phyloP scores from a whole-genome alignment of 495 filamentous ascomycete species.

The Tuber microsphaerosporum region DNA sequence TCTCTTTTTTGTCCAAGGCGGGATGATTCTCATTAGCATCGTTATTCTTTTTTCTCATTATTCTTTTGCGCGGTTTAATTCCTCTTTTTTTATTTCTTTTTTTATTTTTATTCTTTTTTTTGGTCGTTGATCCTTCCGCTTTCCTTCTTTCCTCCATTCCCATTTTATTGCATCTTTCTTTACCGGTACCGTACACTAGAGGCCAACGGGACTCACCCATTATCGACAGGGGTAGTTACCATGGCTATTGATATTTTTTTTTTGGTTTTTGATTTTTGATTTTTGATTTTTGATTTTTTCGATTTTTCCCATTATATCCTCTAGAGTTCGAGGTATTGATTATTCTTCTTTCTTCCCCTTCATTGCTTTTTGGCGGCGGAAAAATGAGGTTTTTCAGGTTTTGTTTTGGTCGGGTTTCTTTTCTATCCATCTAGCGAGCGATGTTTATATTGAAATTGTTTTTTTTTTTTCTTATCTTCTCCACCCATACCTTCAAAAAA shows the following conservation, averaged over 20 bases:
- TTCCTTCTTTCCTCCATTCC: neutral
- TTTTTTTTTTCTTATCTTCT: conserved; percentile 2
- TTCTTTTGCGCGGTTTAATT: conserved; percentile 6
- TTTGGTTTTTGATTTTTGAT: neutral
- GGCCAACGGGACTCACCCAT: neutral
- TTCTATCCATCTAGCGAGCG: conserved; percentile 14
- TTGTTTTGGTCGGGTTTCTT: neutral
- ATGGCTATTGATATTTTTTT: neutral
- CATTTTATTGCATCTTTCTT: neutral
- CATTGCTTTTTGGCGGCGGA: conserved; percentile 16
- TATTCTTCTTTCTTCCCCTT: neutral
- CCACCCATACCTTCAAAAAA: neutral
- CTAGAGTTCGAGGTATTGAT: neutral
- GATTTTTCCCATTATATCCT: neutral
- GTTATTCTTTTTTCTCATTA: neutral
- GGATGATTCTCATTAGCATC: conserved; percentile 8
- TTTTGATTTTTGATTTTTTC: neutral
- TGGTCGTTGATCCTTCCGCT: neutral
- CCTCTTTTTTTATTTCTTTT: neutral
- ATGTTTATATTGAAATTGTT: conserved; percentile 31
- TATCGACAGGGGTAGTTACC: neutral
- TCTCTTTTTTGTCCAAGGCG: neutral
- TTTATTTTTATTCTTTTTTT: neutral
- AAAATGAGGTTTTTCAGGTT: conserved; percentile 6
- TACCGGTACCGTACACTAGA: neutral